These are phyloP conservation scores for Metschnikowia vanudenii DNA, from an alignment of 805 yeast genomes.

Conservation along the genomic window DNA sequence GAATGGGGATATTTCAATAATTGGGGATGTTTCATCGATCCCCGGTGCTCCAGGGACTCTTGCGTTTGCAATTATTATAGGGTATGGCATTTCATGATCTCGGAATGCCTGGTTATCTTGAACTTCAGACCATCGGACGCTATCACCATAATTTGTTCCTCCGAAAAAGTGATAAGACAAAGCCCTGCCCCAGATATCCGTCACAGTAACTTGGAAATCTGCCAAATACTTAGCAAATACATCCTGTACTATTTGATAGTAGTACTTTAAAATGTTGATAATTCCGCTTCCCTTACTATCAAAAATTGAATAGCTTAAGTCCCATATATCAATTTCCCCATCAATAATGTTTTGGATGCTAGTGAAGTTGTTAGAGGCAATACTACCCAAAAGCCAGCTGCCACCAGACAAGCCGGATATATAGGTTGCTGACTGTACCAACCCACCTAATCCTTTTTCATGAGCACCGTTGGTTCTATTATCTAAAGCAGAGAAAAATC, in stretches of 20 bases:
- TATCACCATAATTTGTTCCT: slow-evolving; percentile 25
- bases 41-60: slow-evolving; percentile 35
- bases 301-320: slow-evolving; percentile 21
- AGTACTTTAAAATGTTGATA: slow-evolving; percentile 13
- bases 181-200: slow-evolving; percentile 43
- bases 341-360: slow-evolving; percentile 41
- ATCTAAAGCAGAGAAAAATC: slow-evolving; percentile 11
- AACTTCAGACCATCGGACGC: slow-evolving; percentile 16
- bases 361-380: slow-evolving; percentile 57
- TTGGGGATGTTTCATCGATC: slow-evolving; percentile 33
- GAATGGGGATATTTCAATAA: slow-evolving; percentile 59
- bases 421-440: slow-evolving; percentile 12
- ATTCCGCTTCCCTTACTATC: slow-evolving; percentile 41
- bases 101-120: slow-evolving; percentile 22
- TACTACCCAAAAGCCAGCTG: slow-evolving; percentile 29
- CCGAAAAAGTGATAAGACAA: slow-evolving; percentile 36
- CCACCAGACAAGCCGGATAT: slow-evolving; percentile 14
- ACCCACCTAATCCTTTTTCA: slow-evolving; percentile 12
- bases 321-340: slow-evolving; percentile 30
- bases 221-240: slow-evolving; percentile 29
- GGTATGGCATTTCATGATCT: slow-evolving; percentile 44
- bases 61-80: slow-evolving; percentile 42
- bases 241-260: slow-evolving; percentile 24
- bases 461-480: slow-evolving; percentile 9
- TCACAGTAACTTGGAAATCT: slow-evolving; percentile 34